Percentiles rank a stretch among this genome's conserved stretches.
phyloP scores from a whole-genome alignment of 108 stramenopile genomes.

The Chaetoceros tenuissimus region DNA sequence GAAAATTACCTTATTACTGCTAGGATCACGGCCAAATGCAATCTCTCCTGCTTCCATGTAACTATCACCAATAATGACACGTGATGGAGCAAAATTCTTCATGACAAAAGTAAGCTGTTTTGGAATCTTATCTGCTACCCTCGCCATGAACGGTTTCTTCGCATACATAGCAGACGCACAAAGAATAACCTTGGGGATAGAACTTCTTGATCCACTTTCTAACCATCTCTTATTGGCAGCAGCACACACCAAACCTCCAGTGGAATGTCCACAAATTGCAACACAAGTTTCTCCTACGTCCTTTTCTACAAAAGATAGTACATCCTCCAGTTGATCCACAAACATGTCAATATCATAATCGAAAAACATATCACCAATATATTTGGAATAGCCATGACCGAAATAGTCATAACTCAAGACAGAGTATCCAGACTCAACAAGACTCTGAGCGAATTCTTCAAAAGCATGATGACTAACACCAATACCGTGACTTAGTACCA shows the following conservation, averaged over 20 bases:
- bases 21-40: neutral
- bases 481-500: neutral
- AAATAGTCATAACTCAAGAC: neutral
- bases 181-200: neutral
- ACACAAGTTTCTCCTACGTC: neutral
- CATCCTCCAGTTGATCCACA: neutral
- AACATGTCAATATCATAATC: neutral
- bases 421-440: neutral
- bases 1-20: neutral
- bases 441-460: neutral
- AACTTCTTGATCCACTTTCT: neutral
- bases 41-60: neutral
- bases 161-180: neutral
- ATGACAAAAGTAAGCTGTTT: neutral
- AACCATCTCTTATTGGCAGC: neutral
- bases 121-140: neutral
- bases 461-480: neutral
- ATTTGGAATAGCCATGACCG: neutral
- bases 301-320: neutral
- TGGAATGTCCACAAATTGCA: neutral
- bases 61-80: neutral
- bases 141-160: neutral
- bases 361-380: neutral
- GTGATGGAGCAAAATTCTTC: neutral
- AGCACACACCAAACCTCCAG: neutral